Percentiles rank a stretch among this genome's conserved stretches.
Conservation (phyloP, 2,329 filamentous ascomycete species). For the Teratosphaeria viscida region DNA sequence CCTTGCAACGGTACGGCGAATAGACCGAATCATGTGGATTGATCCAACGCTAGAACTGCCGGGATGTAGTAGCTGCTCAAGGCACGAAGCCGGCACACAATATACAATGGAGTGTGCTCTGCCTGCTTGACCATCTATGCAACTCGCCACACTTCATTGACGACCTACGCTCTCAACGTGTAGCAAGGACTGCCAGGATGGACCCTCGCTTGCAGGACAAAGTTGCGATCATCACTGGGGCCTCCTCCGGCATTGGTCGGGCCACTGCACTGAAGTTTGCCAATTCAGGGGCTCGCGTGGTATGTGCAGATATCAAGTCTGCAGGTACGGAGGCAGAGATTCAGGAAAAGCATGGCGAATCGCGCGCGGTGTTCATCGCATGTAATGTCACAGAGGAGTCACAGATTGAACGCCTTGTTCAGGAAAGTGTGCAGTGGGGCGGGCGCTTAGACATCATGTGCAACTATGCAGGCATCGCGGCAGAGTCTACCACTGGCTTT, state of each 20-base stretch:
- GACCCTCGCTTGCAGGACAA: constrained; percentile 14
- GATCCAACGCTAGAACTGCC: background rate
- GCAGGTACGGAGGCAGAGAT: constrained; percentile 13
- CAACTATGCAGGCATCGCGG: constrained; percentile 15
- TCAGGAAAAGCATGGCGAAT: constrained; percentile 11
- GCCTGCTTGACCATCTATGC: no score
- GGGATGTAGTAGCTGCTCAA: no score
- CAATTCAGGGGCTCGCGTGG: constrained; percentile 14
- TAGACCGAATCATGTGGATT: background rate
- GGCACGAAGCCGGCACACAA: no score
- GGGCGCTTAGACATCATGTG: constrained; percentile 18
- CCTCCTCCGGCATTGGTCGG: constrained; percentile 16
- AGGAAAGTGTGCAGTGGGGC: constrained; percentile 14
- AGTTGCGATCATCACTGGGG: constrained; percentile 20
- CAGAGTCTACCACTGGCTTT: constrained; percentile 5
- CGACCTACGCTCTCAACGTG: background rate
- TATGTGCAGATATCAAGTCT: constrained; percentile 17
- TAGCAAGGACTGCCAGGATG: background rate
- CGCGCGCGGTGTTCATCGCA: constrained; percentile 12
- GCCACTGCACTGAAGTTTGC: constrained; percentile 20
- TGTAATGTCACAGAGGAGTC: constrained; percentile 18
- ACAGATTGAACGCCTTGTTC: constrained; percentile 13
- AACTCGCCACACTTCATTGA: background rate
- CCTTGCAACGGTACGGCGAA: no score
- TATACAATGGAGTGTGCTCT: no score